Evolutionary conservation across 192 early-diverging fungal species (phyloP), one percentile per base, ranked within the genome.

Genomic region (Backusella tuberculispora): DNA sequence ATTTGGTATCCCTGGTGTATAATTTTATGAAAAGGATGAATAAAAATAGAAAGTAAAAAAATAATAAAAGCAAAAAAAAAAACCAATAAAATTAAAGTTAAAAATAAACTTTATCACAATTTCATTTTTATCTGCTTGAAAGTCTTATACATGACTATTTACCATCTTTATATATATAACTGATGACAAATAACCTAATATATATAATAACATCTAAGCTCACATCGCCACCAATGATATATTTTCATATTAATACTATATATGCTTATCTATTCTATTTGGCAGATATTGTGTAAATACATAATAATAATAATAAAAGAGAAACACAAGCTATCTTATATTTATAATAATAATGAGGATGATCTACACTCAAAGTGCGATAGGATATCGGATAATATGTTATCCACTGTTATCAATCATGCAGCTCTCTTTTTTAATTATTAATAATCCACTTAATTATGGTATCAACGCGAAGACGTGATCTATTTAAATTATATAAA

Each of bases 361-460:
- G 2, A 34, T 34, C 29, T 34, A 34, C 2, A 1, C 17, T n/a
- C 3, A n/a, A 19, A 50, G n/a, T 50, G 47, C 2, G 29, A 34
- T 34, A 34, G 29, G 2, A 50, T 50, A n/a, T n/a, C n/a, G n/a
- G 50, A 53, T 53, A 53, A 53, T 53, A 53, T 53, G 50, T 53
- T 53, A 53, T 3, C 50, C 50, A 53, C 19, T 19, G 19, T 2
- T 53, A 53, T 53, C n/a, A 8, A 3, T 4, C n/a, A 53, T n/a
- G 50, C 19, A 53, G 7, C 50, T 53, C 19, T 53, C 9, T 9
- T 53, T 53, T n/a, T n/a, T n/a, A n/a, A n/a, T n/a, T n/a, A n/a
- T n/a, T n/a, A n/a, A n/a, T n/a, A 19, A 19, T 53, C 19, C n/a
- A n/a, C 7, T 19, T 53, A 19, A 19, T 8, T 53, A 19, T 8